Evolutionary conservation across 257 asterid species (phyloP).

Genomic region (Lycium ferocissimum): DNA sequence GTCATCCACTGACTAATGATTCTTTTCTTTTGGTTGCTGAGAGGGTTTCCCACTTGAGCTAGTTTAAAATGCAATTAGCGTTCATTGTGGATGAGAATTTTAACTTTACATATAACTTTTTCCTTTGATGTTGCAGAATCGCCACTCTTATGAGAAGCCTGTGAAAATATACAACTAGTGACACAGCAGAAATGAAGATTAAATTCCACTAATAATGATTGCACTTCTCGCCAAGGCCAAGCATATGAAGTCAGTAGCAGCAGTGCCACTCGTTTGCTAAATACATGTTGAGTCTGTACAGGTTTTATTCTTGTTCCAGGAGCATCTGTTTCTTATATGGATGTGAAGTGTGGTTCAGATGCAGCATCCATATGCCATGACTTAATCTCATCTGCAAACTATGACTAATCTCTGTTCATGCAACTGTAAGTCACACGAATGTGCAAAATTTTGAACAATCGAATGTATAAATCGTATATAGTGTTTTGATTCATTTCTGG

Average conservation of each 20-base stretch:
- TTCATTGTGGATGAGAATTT: not conserved
- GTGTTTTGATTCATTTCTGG: not conserved
- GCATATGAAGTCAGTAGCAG: constrained; percentile 16
- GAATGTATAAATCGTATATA: not conserved
- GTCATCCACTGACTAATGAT: not conserved
- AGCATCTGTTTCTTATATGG: not conserved
- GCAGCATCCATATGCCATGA: not conserved
- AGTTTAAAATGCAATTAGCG: not conserved
- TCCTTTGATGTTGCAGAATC: constrained; percentile 24
- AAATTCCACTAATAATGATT: constrained; percentile 2
- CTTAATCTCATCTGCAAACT: not conserved
- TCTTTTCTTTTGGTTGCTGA: not conserved
- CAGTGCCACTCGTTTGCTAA: not conserved
- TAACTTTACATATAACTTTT: not conserved
- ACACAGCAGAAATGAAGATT: constrained; percentile 20
- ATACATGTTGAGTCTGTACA: constrained; percentile 6
- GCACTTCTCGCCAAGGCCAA: constrained; percentile 12
- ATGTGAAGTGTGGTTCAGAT: not conserved
- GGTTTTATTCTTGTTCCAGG: constrained; percentile 1
- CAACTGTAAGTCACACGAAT: not conserved
- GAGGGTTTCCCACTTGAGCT: not conserved
- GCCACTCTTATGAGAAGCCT: not conserved
- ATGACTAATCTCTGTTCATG: not conserved
- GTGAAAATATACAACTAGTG: constrained; percentile 15
- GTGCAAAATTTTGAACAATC: constrained; percentile 15